Conservation (phyloP, 2,329 filamentous ascomycete species). For the Drechslerella dactyloides region DNA sequence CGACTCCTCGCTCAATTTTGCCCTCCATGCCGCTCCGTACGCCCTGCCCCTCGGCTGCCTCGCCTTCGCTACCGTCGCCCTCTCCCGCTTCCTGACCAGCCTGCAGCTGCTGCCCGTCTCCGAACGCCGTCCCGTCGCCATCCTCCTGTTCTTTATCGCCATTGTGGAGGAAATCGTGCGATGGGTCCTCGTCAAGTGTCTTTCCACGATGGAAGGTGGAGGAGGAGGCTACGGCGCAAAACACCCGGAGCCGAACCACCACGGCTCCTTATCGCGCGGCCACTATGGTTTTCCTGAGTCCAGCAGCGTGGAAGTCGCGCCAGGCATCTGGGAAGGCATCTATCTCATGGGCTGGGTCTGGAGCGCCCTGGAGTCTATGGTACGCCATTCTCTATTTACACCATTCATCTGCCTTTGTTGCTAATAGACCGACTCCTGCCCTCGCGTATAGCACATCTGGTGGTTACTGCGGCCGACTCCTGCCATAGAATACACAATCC, state of each 20-base stretch:
- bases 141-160: conserved; percentile 25
- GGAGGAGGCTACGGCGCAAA: conserved; percentile 45
- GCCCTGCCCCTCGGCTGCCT: conserved; percentile 27
- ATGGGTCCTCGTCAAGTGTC: conserved; percentile 28
- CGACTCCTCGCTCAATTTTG: conserved; percentile 37
- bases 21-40: conserved; percentile 39
- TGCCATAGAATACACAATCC: background rate
- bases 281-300: conserved; percentile 5
- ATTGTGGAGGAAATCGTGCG: conserved; percentile 37
- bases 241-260: conserved; percentile 24
- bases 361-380: conserved; percentile 34
- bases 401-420: background rate
- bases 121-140: conserved; percentile 14
- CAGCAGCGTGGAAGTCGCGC: conserved; percentile 40
- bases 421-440: background rate
- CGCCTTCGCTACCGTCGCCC: conserved; percentile 34
- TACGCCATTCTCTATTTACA: conserved; percentile 3
- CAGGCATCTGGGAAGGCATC: conserved; percentile 46
- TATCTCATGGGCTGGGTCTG: conserved; percentile 47
- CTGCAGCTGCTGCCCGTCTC: conserved; percentile 8
- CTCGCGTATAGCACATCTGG: conserved; percentile 25
- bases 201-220: conserved; percentile 30
- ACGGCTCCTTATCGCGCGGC: background rate
- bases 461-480: conserved; percentile 17
- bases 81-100: conserved; percentile 15